These are phyloP conservation scores for Populus trichocarpa DNA, from an alignment of 441 rosid genomes.

Conservation along the genomic window DNA sequence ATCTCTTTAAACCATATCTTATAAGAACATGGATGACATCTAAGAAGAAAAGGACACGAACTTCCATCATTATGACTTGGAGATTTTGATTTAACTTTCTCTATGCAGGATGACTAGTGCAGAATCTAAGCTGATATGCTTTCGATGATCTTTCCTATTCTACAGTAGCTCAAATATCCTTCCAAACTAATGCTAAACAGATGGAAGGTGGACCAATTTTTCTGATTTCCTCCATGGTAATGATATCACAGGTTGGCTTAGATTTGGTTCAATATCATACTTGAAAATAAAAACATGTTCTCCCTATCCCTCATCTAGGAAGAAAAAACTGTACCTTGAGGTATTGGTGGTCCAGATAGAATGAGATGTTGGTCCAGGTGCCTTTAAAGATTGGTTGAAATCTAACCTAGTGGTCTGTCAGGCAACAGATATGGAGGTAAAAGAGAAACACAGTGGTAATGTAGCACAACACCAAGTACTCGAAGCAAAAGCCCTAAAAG, in stretches of 20 bases:
- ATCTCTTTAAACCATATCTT: neutral
- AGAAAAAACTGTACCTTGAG: neutral
- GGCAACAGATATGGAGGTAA: constrained; percentile 10
- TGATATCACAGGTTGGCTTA: neutral
- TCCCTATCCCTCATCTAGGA: neutral
- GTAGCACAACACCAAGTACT: constrained; percentile 9
- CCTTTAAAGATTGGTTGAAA: constrained; percentile 24
- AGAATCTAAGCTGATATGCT: neutral
- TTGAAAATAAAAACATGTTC: neutral
- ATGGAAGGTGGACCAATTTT: neutral
- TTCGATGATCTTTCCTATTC: neutral
- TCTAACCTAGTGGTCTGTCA: constrained; percentile 24
- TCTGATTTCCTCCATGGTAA: neutral
- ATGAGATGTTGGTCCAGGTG: constrained; percentile 19
- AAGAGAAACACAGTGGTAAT: constrained; percentile 1
- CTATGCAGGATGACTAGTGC: neutral
- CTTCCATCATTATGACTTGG: neutral
- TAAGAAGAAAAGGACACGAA: constrained; percentile 11
- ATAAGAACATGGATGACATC: neutral
- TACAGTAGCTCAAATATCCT: neutral
- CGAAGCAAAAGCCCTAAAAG: neutral
- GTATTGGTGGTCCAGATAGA: constrained; percentile 25
- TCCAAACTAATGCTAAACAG: neutral
- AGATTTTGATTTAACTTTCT: neutral
- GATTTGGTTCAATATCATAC: neutral